These are phyloP conservation scores for Candida tetrigidarum DNA, from an alignment of 1,139 yeast genomes.

Conservation along the genomic window DNA sequence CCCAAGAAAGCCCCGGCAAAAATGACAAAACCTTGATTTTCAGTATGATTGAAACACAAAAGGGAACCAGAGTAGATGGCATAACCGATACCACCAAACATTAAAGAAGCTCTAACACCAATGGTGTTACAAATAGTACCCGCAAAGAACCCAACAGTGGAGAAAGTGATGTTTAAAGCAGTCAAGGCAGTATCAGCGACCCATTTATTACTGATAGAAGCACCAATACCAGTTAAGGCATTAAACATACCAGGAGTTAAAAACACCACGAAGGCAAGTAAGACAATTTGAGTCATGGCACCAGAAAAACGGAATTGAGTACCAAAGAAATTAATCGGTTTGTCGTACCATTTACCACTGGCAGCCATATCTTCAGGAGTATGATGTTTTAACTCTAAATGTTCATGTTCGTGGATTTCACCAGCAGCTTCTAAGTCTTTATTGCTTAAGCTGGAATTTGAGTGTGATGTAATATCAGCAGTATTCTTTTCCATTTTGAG, in stretches of 20 bases:
- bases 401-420: constrained; percentile 19
- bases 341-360: constrained; percentile 48
- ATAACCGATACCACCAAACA: constrained; percentile 61
- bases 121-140: constrained; percentile 61
- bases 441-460: constrained; percentile 10
- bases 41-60: constrained; percentile 49
- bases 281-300: constrained; percentile 48
- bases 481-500: constrained; percentile 3
- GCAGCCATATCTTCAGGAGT: constrained; percentile 33
- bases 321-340: constrained; percentile 18
- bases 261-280: constrained; percentile 54
- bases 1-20: constrained; percentile 66
- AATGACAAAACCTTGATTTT: constrained; percentile 57
- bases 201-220: constrained; percentile 41
- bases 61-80: constrained; percentile 57
- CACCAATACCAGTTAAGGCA: constrained; percentile 60
- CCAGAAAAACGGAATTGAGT: constrained; percentile 34
- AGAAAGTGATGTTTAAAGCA: constrained; percentile 60
- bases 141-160: constrained; percentile 60
- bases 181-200: constrained; percentile 57
- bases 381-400: constrained; percentile 31
- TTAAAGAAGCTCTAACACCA: constrained; percentile 52
- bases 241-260: constrained; percentile 64
- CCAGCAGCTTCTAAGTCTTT: constrained; percentile 15
- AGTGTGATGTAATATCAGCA: constrained; percentile 1